Evolutionary conservation across 176 grass and related monocot species (phyloP).

Genomic region (Sorghum bicolor): Sorghum_bicolor_NCBIv3 NC_012870.2:57947501-57948000

Average conservation of each 20-base stretch:
- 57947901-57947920: constrained; percentile 84
- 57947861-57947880: constrained; percentile 72
- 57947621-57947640: too few relatives aligned
- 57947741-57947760: not conserved
- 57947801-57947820: constrained; percentile 83
- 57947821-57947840: constrained; percentile 77
- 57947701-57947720: not conserved
- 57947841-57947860: constrained; percentile 91
- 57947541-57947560: not conserved
- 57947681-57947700: not conserved
- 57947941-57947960: constrained; percentile 80
- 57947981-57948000: constrained; percentile 89
- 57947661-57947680: not conserved
- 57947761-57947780: not conserved
- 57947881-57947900: constrained; percentile 81
- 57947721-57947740: not conserved
- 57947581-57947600: not conserved
- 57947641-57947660: not conserved
- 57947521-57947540: not conserved
- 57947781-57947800: constrained; percentile 86
- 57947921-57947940: constrained; percentile 69
- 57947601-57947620: too few relatives aligned
- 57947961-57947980: constrained; percentile 64
- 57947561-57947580: not conserved
- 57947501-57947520: too few relatives aligned